phyloP scores from a whole-genome alignment of 2,329 filamentous ascomycete genomes.

The Microthyrium microscopicum region DNA sequence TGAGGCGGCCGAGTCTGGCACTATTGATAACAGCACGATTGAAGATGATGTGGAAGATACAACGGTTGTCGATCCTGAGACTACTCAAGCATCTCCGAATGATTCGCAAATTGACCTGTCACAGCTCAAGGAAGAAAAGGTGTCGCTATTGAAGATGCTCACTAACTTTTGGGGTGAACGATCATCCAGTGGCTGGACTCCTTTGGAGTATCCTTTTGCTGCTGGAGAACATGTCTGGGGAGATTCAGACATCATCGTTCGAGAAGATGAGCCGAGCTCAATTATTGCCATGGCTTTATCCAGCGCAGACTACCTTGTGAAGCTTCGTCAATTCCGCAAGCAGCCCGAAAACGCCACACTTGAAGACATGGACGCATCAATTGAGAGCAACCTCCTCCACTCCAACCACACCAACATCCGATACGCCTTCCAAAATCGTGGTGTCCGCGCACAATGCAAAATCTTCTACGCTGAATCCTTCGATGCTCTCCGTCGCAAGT shows the following conservation, averaged over 20 bases:
- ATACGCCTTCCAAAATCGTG: conserved; percentile 85
- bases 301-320: conserved; percentile 71
- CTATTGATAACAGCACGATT: conserved; percentile 51
- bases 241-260: conserved; percentile 90
- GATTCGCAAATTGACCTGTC: conserved; percentile 40
- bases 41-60: conserved; percentile 51
- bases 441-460: conserved; percentile 93
- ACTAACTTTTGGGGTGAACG: conserved; percentile 98
- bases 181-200: conserved; percentile 85
- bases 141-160: conserved; percentile 83
- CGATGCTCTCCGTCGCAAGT: conserved; percentile 82
- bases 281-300: conserved; percentile 85
- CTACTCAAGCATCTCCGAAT: conserved; percentile 25
- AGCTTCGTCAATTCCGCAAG: conserved; percentile 50
- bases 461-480: conserved; percentile 98
- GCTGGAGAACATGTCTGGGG: conserved; percentile 87
- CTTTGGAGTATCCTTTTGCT: conserved; percentile 74
- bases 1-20: conserved; percentile 34
- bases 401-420: conserved; percentile 84
- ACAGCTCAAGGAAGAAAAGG: conserved; percentile 84
- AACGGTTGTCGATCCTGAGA: conserved; percentile 31
- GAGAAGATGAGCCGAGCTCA: conserved; percentile 93
- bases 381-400: conserved; percentile 73
- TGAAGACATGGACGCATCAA: conserved; percentile 45
- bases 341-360: conserved; percentile 13